Conservation (phyloP, 1,284 basidiomycete species). For the Boletellus sp. region DNA sequence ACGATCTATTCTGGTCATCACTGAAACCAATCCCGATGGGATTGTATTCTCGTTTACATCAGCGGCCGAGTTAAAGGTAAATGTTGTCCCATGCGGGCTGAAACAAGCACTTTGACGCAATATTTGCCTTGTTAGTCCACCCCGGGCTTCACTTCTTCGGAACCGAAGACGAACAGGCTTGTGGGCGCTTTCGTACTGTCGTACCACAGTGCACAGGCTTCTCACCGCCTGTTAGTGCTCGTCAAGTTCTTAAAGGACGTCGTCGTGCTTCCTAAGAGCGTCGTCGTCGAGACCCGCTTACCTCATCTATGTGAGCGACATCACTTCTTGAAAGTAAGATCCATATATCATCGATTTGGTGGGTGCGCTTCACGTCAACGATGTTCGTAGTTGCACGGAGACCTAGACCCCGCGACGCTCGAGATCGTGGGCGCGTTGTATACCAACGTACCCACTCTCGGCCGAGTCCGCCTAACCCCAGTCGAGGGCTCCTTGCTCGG, state of each 20-base stretch:
- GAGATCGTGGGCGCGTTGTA: neutral
- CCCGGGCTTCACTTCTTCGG: neutral
- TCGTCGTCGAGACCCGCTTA: neutral
- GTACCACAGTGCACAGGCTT: neutral
- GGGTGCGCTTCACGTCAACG: neutral
- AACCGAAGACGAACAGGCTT: neutral
- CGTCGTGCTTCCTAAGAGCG: neutral
- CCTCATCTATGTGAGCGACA: neutral
- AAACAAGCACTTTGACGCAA: neutral
- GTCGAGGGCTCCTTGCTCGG: neutral
- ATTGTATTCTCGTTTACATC: neutral
- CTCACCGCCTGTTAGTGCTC: neutral
- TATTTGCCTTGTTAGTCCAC: neutral
- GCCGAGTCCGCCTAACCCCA: neutral
- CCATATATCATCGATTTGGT: neutral
- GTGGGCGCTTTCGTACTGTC: neutral
- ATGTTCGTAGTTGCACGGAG: neutral
- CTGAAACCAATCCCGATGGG: neutral
- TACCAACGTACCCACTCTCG: neutral
- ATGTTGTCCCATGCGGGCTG: neutral
- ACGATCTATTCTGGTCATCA: neutral
- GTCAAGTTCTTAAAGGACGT: constrained; percentile 1
- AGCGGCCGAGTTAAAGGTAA: neutral
- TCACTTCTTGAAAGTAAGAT: neutral
- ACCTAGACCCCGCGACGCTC: neutral